Evolutionary conservation across 1,284 basidiomycete species (phyloP), one percentile per base, ranked within the genome.

Genomic region (Trametes polyzona): DNA sequence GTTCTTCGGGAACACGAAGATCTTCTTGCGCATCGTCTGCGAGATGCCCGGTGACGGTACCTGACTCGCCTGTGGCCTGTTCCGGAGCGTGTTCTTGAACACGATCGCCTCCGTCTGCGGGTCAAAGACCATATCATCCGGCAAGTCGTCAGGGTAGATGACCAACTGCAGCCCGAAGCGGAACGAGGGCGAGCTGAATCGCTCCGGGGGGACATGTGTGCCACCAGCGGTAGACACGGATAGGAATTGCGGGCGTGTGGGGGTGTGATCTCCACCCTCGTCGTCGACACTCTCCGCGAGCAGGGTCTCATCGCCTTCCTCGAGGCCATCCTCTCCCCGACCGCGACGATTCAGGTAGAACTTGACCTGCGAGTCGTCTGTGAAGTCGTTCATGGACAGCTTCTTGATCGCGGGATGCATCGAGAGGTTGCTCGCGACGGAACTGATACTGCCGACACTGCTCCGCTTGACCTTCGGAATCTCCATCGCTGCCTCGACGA

Each of bases 301-400:
- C 16, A 84, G 64, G 0, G 81, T 83, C 6, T 81, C 80, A 23
- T 88, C 86, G 3, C 74, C 80, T 2, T 79, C 82, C 33, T 71
- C 72, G 10, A 68, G 59, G 30, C 63, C 46, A 33, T 67, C 67
- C 49, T 76, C 70, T 10, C 68, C 73, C 12, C 71, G 71, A 2
- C 78, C 73, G 24, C 76, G 76, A 48, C 85, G 80, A 69, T 96
- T 94, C 62, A 99, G 74, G 74, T 96, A 98, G 72, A 98, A 93
- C 74, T 98, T 98, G 74, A 98, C 96, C 0, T 90, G 88, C 10
- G 94, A 95, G 69, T 98, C 96, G 63, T 99, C 96, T 51, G 92
- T 93, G 70, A 96, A 99, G 71, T 98, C 96, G 65, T 95, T 96
- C 92, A 96, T 95, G 30, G 92, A 87, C 32, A 98, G 76, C 66